Evolutionary conservation across 805 yeast species (phyloP).

Genomic region (Saccharomycopsis olivae): DNA sequence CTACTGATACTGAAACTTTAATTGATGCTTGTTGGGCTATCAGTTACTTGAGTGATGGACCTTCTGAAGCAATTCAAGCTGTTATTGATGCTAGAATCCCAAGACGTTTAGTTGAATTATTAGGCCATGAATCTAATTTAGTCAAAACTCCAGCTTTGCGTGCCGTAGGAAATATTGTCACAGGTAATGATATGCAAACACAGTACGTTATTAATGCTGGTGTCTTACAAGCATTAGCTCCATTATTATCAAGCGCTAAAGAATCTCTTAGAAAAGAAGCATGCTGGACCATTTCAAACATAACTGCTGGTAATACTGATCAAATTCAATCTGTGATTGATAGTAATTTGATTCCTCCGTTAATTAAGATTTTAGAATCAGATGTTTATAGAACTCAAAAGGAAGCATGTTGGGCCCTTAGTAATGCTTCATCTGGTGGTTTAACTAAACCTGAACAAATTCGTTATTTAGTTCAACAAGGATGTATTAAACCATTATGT

Average conservation of each 20-base stretch:
- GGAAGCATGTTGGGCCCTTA: slow-evolving; percentile 99
- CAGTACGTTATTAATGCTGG: slow-evolving; percentile 92
- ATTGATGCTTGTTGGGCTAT: slow-evolving; percentile 99
- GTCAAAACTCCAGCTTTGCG: slow-evolving; percentile 97
- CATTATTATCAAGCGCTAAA: slow-evolving; percentile 71
- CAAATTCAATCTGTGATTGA: slow-evolving; percentile 97
- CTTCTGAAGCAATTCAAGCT: slow-evolving; percentile 88
- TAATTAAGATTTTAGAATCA: slow-evolving; percentile 61
- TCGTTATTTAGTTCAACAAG: slow-evolving; percentile 85
- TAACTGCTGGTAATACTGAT: slow-evolving; percentile 92
- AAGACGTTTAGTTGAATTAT: slow-evolving; percentile 81
- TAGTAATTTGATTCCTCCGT: slow-evolving; percentile 85
- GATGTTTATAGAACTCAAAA: slow-evolving; percentile 95
- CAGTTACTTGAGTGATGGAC: slow-evolving; percentile 88
- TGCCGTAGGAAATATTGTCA: slow-evolving; percentile 95
- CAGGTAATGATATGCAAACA: slow-evolving; percentile 93
- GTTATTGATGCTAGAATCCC: slow-evolving; percentile 96
- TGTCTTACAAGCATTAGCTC: slow-evolving; percentile 75
- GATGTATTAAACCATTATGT: slow-evolving; percentile 94
- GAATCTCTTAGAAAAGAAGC: slow-evolving; percentile 95
- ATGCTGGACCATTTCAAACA: slow-evolving; percentile 97
- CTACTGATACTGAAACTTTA: slow-evolving; percentile 84
- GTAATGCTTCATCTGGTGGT: slow-evolving; percentile 96
- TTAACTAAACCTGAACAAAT: slow-evolving; percentile 86
- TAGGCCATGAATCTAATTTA: slow-evolving; percentile 70